Base-by-base conservation (phyloP, 129 eudicot genomes). In the Saussurea involucrata region DNA sequence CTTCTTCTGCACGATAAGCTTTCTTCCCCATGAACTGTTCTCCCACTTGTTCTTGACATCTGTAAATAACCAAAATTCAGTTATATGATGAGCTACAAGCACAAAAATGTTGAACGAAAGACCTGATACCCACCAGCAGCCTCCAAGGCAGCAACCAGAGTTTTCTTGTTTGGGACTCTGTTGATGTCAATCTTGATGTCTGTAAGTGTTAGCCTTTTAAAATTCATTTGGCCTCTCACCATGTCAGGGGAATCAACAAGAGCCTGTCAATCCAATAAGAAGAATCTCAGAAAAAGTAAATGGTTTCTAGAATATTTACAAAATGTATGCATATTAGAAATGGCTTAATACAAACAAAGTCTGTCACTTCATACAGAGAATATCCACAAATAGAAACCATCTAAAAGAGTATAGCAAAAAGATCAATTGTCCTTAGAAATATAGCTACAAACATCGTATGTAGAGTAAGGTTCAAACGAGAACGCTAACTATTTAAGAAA, bases 221-320 rank as follows among this genome's bases (percentile, higher is more conserved):
- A 90, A 71, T 90, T 90, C 80, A 90, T 83, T 73, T 90, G 96
- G 24, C 85, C 84, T 67, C 96, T 68, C 42, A 87, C 96, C 90
- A 87, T 90, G 37, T 87, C 96, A 6, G 96, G 96, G 69, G 92
- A 44, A 76, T 90, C 96, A 33, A 90, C 96, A 74, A 90, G 92
- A 76, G 96, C 96, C 96, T 90, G 82, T 12, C 31, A 77, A 24
- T 24, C 5, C 4, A 25, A 27, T n/a, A 8, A 63, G 0, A 13
- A 21, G 31, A 24, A 9, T 24, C 34, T 63, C 34, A 63, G 17
- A 63, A 4, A 24, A 22, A 25, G 61, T 1, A 55, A n/a, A 55
- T 6, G 24, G 24, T 55, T 55, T 18, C 63, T 5, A 55, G 10
- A n/a, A 55, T n/a, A 55, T 55, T n/a, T 55, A 55, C 63, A 55